Base-by-base conservation (phyloP, 2,329 filamentous ascomycete species). In the Fusarium liriodendri region DNA sequence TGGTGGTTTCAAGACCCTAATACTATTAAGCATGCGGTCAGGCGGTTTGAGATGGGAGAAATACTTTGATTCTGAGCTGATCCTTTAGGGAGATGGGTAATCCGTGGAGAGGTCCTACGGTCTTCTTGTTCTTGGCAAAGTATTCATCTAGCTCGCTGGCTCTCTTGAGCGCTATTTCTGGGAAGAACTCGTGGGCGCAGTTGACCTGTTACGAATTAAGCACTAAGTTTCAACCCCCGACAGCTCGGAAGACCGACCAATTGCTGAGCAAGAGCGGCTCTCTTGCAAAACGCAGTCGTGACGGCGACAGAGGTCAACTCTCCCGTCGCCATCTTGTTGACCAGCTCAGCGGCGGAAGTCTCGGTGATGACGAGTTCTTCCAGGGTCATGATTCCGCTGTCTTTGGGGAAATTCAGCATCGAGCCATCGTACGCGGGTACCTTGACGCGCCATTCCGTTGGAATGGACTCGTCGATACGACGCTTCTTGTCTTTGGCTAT, bases 81-180 rank as follows among this genome's bases (percentile, higher is more conserved):
- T 87, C 84, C 66, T 86, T 88, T 40, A 88, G 70, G 35, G 83
- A 84, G 57, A 93, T 83, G 0, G 90, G 90, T 0, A 93, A 82
- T 8, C 91, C 90, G 76, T 92, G 90, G 0, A 93, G 83, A 1
- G 90, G 90, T 0, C 90, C 91, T 3, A 88, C 77, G 1, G 86
- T 82, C 57, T 79, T 81, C 1, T 82, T 83, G 27, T 86, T 79
- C 20, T 82, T 71, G 11, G 79, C 79, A 33, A 83, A 84, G 69
- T 88, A 82, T 0, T 80, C 78, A 64, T 90, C 89, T 0, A 90
- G 83, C 25, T 83, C 75, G n/a, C 81, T 78, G 0, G 88, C 88
- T 33, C 83, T 82, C 20, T 81, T 68, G 2, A 89, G 60, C 3
- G 88, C 88, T 6, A 81, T 66, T 6, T 84, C 80, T 66, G 87